Base-by-base conservation (phyloP, 148 eudicot species). In the Talinum fruticosum region DNA sequence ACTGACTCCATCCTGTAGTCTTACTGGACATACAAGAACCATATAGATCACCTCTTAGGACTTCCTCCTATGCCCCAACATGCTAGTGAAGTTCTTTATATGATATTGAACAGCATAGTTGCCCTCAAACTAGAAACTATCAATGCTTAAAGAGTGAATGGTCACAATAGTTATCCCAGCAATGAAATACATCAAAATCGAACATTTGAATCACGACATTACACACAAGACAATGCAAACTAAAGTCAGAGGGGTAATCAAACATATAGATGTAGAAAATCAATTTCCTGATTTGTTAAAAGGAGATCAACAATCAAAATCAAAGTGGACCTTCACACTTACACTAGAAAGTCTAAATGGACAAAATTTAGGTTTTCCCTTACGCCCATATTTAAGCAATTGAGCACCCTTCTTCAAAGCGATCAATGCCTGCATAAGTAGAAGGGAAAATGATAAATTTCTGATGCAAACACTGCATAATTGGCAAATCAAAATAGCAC, bases 351-450 rank as follows among this genome's bases (percentile, higher is more conserved):
- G 94, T 88, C 93, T 88, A 83, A 96, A 91, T 32, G 97, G 97
- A 76, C 87, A 96, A 87, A 88, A 89, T 75, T 96, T 96, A 30
- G 99, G 99, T 82, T 91, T 93, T 74, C 99, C 99, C 81, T 93
- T 96, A 44, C 97, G 97, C 78, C 99, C 99, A 90, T 93, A 96
- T 84, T 96, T 96, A 71, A 96, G 93, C 78, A 96, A 81, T 74
- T 96, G 97, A 80, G 97, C 80, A 77, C 99, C 99, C 80, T 93
- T 96, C 90, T 96, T 96, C 75, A 96, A 82, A 84, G 94, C 90
- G 81, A 93, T 79, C 84, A 96, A 84, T 66, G 93, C 90, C 99
- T 96, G 90, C 84, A 88, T 76, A 82, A 75, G 51, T 65, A 29
- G 53, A 64, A 47, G 21, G 33, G 67, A 64, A 23, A 45, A 34